Evolutionary conservation across 306 rosid genomes (phyloP), one percentile per base, ranked within the genome.

Genomic region (Argentina anserina): DNA sequence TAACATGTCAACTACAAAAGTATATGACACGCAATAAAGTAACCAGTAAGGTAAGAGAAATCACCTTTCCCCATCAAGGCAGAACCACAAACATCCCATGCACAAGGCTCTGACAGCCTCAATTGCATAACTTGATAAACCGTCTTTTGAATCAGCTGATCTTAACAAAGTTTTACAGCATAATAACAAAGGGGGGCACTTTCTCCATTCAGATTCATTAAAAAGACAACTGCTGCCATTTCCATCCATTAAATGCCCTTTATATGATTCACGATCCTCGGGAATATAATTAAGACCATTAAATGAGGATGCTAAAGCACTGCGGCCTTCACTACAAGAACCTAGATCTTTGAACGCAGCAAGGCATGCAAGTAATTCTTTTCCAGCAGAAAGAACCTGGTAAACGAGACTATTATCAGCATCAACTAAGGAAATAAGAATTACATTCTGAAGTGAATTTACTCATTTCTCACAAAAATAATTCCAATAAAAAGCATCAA

Each of bases 371-470:
- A 88, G 88, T 81, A 91, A 84, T 85, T 94, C 99, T 76, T 84
- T 91, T 60, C 99, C 99, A 76, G 82, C 85, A 59, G 96, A 97
- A 47, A 94, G 85, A 74, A 87, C 97, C 99, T 94, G 80, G 73
- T 80, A 46, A 91, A 81, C 36, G 66, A 69, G 31, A 71, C 9
- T 72, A 74, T 42, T 67, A 7, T 29, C 52, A 5, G 71, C 47
- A 80, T 29, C 42, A 70, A 61, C 47, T 36, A 66, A 73, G 60
- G 70, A 86, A 53, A 60, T 25, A 67, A 52, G 4, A 12, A 34
- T 23, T 23, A 55, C 15, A 58, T 28, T 8, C 49, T 52, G 36
- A 37, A 69, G 63, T 50, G 25, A 21, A 21, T 50, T 12, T 50
- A 34, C 31, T 31, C 47, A 36, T 14, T 50, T 36, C n/a, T 26